A percentile compares a stretch with the other conserved stretches of the same genome.
These are phyloP conservation scores for Pyrenophora tritici-repentis DNA, from an alignment of 2,329 filamentous ascomycete genomes.

Conservation along the genomic window DNA sequence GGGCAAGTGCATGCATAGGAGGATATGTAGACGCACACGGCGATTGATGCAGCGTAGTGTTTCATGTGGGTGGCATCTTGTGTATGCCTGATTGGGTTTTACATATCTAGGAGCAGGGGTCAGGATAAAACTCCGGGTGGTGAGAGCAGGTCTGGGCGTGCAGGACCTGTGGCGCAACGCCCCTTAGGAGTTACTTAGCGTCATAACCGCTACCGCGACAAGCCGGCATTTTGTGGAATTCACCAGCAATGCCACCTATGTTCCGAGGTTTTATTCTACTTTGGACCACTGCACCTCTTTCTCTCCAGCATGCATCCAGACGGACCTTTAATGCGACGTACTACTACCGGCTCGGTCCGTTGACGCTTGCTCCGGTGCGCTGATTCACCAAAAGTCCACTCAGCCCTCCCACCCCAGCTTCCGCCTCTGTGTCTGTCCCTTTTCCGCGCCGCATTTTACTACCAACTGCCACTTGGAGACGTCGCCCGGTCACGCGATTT, in stretches of 20 bases:
- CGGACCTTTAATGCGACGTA: slow-evolving; percentile 16
- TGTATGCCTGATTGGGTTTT: neutral
- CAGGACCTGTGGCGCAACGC: slow-evolving; percentile 3
- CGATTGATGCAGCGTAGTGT: slow-evolving; percentile 1
- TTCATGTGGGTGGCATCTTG: neutral
- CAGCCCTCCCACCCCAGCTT: slow-evolving; percentile 7
- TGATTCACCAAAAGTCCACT: slow-evolving; percentile 6
- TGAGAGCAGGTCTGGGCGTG: slow-evolving; percentile 3
- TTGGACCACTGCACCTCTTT: neutral
- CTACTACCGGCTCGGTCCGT: slow-evolving; percentile 33
- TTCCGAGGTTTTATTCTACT: neutral
- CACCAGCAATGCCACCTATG: neutral
- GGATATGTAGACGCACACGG: neutral
- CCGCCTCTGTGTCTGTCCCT: neutral
- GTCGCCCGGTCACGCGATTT: neutral
- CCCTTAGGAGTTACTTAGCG: slow-evolving; percentile 1
- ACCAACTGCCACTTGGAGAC: neutral
- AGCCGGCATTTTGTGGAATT: slow-evolving; percentile 8
- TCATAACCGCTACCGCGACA: slow-evolving; percentile 10
- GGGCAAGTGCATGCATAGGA: slow-evolving; percentile 2
- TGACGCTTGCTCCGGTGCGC: slow-evolving; percentile 15
- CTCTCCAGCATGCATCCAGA: slow-evolving; percentile 13
- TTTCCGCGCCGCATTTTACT: neutral
- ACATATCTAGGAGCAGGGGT: neutral
- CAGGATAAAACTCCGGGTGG: slow-evolving; percentile 2